phyloP scores from a whole-genome alignment of 805 yeast species.

The Blastobotrys peoriensis region DNA sequence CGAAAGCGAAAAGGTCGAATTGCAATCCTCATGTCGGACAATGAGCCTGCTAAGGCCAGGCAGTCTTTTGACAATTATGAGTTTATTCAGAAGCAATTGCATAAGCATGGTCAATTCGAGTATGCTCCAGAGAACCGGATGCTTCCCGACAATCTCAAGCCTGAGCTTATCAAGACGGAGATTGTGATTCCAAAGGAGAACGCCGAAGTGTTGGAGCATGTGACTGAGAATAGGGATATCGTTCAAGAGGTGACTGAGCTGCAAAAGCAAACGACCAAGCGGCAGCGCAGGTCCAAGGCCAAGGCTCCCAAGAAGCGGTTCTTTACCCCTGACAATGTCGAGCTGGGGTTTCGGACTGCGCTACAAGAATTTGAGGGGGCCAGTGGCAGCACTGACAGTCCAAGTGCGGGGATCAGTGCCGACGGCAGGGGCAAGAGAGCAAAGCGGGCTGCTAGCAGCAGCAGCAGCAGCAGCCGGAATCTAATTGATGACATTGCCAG shows the following conservation, averaged over 20 bases:
- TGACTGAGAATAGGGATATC: slow-evolving; percentile 8
- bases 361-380: slow-evolving; percentile 2
- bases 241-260: background rate
- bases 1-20: slow-evolving; percentile 87
- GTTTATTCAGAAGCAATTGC: slow-evolving; percentile 65
- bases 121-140: slow-evolving; percentile 54
- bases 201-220: slow-evolving; percentile 29
- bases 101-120: slow-evolving; percentile 26
- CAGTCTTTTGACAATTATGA: slow-evolving; percentile 81
- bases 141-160: slow-evolving; percentile 51
- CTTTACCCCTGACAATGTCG: slow-evolving; percentile 19
- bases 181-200: slow-evolving; percentile 73
- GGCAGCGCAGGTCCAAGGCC: background rate
- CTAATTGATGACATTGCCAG: too few species aligned
- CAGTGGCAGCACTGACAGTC: too few species aligned
- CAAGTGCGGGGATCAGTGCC: too few species aligned
- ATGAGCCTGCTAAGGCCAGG: slow-evolving; percentile 73
- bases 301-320: slow-evolving; percentile 10
- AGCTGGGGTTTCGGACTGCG: slow-evolving; percentile 17
- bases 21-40: slow-evolving; percentile 63
- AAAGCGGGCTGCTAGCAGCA: too few species aligned
- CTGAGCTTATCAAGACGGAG: slow-evolving; percentile 48
- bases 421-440: too few species aligned
- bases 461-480: background rate
- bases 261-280: background rate